Percentiles rank a stretch among this genome's conserved stretches.
These are phyloP conservation scores for Aspergillus uvarum DNA, from an alignment of 2,329 filamentous ascomycete genomes.

Conservation along the genomic window DNA sequence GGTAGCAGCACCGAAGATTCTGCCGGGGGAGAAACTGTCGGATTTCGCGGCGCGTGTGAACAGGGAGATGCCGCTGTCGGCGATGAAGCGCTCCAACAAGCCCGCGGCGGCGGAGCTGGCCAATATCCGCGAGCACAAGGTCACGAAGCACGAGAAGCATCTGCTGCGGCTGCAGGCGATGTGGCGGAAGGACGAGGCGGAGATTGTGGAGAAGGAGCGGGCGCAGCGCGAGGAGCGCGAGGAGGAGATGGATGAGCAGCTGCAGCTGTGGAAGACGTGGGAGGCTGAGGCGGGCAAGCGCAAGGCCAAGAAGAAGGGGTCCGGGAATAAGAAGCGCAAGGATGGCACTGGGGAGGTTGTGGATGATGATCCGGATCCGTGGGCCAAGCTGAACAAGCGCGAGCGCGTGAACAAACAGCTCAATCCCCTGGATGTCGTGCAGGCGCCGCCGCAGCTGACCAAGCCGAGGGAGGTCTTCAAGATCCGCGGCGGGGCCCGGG, in stretches of 20 bases:
- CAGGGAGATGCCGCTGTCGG: constrained; percentile 73
- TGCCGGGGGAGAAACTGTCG: constrained; percentile 77
- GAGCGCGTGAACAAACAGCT: constrained; percentile 34
- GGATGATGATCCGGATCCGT: constrained; percentile 71
- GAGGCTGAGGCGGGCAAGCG: constrained; percentile 55
- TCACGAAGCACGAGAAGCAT: constrained; percentile 80
- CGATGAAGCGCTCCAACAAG: constrained; percentile 60
- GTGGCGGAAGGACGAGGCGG: constrained; percentile 54
- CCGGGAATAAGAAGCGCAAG: constrained; percentile 43
- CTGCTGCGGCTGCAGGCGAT: constrained; percentile 62
- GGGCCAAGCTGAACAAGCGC: constrained; percentile 69
- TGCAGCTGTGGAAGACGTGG: constrained; percentile 64
- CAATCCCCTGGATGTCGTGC: constrained; percentile 56
- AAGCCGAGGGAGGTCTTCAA: constrained; percentile 64
- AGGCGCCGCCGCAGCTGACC: constrained; percentile 73
- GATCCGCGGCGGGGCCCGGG: constrained; percentile 62
- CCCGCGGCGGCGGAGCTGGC: constrained; percentile 24
- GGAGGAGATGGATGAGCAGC: constrained; percentile 61
- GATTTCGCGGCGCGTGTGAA: constrained; percentile 84
- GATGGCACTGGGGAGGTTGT: constrained; percentile 47
- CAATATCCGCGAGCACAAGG: constrained; percentile 54
- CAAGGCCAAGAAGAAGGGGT: constrained; percentile 49
- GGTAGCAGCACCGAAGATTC: constrained; percentile 60
- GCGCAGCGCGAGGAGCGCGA: constrained; percentile 65
- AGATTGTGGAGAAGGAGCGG: constrained; percentile 47